A percentile compares a stretch with the other conserved stretches of the same genome.
Evolutionary conservation across 2,329 filamentous ascomycete genomes (phyloP).

Genomic region (Akanthomyces lecanii): DNA sequence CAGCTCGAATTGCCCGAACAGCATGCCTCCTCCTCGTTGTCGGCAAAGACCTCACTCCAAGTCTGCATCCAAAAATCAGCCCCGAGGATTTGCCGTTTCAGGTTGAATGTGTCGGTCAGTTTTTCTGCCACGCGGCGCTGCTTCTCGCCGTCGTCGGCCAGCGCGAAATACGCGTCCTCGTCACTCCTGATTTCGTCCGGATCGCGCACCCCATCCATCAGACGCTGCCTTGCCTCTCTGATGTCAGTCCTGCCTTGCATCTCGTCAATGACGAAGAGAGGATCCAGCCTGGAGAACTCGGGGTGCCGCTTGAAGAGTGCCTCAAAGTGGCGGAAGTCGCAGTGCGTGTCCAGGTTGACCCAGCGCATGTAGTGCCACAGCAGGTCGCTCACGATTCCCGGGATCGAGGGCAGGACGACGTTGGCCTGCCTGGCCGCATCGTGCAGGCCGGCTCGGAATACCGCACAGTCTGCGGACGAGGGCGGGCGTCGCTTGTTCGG

Average conservation of each 20-base stretch:
- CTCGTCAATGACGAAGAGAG: background rate
- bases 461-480: background rate
- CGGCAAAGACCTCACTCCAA: background rate
- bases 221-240: background rate
- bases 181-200: background rate
- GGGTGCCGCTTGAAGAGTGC: background rate
- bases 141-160: background rate
- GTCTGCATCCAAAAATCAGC: background rate
- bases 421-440: background rate
- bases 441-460: background rate
- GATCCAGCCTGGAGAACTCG: background rate
- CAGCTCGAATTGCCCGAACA: too few species aligned
- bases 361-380: constrained; percentile 9
- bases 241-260: background rate
- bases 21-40: background rate
- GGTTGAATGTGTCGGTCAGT: background rate
- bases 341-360: background rate
- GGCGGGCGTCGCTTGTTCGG: background rate
- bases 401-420: background rate
- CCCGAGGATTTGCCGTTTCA: background rate
- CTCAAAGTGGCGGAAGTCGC: constrained; percentile 1
- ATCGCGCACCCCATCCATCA: background rate
- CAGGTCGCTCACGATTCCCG: background rate
- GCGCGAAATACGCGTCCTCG: background rate
- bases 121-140: background rate